These are phyloP conservation scores for Xylaria multiplex DNA, from an alignment of 2,329 filamentous ascomycete genomes.

Conservation along the genomic window DNA sequence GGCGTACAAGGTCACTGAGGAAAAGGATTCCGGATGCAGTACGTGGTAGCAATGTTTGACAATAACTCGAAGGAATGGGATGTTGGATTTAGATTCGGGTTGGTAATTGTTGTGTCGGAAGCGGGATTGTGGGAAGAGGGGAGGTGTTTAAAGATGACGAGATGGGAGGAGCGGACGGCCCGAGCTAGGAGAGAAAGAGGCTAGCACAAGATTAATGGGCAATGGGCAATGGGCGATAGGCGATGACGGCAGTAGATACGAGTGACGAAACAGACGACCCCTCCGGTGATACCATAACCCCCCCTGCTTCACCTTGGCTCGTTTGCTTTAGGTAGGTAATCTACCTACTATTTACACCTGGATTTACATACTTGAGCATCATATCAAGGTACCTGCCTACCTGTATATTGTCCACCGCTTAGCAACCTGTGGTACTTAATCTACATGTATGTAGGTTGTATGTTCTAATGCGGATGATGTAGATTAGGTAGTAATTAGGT, in stretches of 20 bases:
- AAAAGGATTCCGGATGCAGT: constrained; percentile 7
- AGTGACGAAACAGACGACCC: constrained; percentile 29
- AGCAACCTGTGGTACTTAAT: too few relatives aligned
- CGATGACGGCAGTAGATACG: constrained; percentile 40
- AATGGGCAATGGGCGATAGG: not conserved
- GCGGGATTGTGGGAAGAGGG: constrained; percentile 39
- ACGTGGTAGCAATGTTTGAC: constrained; percentile 26
- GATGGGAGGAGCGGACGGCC: constrained; percentile 32
- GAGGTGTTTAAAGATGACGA: constrained; percentile 39
- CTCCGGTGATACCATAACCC: constrained; percentile 9
- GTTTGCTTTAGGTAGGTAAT: not conserved
- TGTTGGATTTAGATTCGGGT: constrained; percentile 30
- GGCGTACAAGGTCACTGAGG: constrained; percentile 26
- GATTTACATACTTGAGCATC: too few relatives aligned
- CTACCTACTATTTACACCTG: too few relatives aligned
- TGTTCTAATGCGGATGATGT: too few relatives aligned
- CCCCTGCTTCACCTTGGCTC: constrained; percentile 16
- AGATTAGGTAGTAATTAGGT: too few relatives aligned
- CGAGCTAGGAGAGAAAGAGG: constrained; percentile 37
- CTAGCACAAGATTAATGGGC: constrained; percentile 30
- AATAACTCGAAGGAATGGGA: constrained; percentile 30
- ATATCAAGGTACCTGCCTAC: too few relatives aligned
- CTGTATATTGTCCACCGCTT: too few relatives aligned
- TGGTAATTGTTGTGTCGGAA: constrained; percentile 38
- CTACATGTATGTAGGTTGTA: too few relatives aligned